phyloP scores from a whole-genome alignment of 805 yeast genomes.

The Candida germanica region DNA sequence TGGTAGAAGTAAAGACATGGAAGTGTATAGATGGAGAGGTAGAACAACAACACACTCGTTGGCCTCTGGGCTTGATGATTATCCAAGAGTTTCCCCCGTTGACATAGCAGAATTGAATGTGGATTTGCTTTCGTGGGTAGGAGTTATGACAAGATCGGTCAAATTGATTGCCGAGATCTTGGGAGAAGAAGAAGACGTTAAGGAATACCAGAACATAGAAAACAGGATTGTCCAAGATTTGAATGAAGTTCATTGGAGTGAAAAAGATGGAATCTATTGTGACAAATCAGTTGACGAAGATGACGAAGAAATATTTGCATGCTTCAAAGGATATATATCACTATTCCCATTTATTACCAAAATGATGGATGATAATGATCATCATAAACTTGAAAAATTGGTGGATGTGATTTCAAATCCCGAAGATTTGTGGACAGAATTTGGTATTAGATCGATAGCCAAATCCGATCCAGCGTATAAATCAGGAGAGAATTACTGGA shows the following conservation, averaged over 20 bases:
- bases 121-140: slow-evolving; percentile 90
- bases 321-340: slow-evolving; percentile 87
- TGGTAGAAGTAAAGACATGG: slow-evolving; percentile 50
- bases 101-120: slow-evolving; percentile 89
- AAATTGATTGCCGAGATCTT: slow-evolving; percentile 64
- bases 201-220: slow-evolving; percentile 52
- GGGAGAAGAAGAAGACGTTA: slow-evolving; percentile 56
- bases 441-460: slow-evolving; percentile 80
- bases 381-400: slow-evolving; percentile 46
- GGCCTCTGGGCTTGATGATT: slow-evolving; percentile 94
- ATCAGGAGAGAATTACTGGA: slow-evolving; percentile 90
- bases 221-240: slow-evolving; percentile 59
- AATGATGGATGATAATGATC: slow-evolving; percentile 48
- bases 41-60: slow-evolving; percentile 80
- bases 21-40: slow-evolving; percentile 91
- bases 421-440: slow-evolving; percentile 69
- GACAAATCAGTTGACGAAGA: slow-evolving; percentile 75
- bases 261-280: slow-evolving; percentile 64
- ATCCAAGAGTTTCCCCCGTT: slow-evolving; percentile 79
- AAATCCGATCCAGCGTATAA: slow-evolving; percentile 62
- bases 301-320: slow-evolving; percentile 64
- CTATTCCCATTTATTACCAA: slow-evolving; percentile 80
- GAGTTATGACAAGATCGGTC: slow-evolving; percentile 85
- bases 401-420: slow-evolving; percentile 64
- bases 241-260: slow-evolving; percentile 79